Base-by-base conservation (phyloP, 2,329 filamentous ascomycete genomes). In the Beauveria sp. region DNA sequence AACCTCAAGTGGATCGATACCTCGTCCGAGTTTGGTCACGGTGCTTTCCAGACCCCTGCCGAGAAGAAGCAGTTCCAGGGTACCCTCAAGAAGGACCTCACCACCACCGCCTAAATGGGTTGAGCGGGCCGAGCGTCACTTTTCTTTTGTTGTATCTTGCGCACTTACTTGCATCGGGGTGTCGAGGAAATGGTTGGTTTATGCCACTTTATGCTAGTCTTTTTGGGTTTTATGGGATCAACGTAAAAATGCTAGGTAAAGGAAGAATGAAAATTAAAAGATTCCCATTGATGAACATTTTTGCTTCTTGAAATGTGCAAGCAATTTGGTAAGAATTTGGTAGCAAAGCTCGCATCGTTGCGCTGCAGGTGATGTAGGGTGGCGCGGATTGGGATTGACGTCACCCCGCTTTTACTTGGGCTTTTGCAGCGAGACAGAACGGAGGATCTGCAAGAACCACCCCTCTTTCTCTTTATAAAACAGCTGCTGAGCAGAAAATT, bases 1-100 rank as follows among this genome's bases (percentile, higher is more conserved):
- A 91, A 93, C 76, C 90, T 99, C 84, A 99, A 99, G 84, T 99
- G 95, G 95, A 99, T 99, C 89, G 95, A 99, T 76, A 99, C 95
- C 73, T 97, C 93, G 66, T 97, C 93, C 83, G 96, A 99, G 86
- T 99, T 99, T 81, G 95, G 95, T 81, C 95, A 99, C 85, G 95
- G 95, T 87, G 93, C 92, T 75, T 99, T 96, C 91, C 95, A 99
- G 86, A 99, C 95, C 67, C 84, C 89, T 70, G 89, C 90, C 76
- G 95, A 99, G 90, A 99, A 99, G 92, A 91, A 90, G 83, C 87
- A 91, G 78, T 95, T 91, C 86, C 79, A 96, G 81, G 95, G 95
- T 83, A 96, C 92, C 63, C 91, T 99, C 90, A 99, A 99, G 92
- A 99, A 98, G 91, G 95, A 99, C 72, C 77, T 86, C 64, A 78